Percentiles rank a stretch among this genome's conserved stretches.
These are phyloP conservation scores for Fraxinus angustifolia DNA, from an alignment of 305 asterid genomes.

Conservation along the genomic window DNA sequence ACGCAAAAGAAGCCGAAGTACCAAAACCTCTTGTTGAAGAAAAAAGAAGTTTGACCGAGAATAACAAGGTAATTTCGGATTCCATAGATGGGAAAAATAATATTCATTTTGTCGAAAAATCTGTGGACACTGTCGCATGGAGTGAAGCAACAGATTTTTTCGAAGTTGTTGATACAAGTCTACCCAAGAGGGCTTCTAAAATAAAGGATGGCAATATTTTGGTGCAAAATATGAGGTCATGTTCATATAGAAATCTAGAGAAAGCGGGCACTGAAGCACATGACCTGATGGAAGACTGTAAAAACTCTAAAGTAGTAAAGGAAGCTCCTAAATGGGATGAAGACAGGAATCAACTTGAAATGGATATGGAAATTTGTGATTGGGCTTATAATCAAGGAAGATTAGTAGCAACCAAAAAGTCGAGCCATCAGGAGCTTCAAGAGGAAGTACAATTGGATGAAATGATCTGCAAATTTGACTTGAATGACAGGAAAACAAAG, in stretches of 20 bases:
- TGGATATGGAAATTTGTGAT: slow-evolving; percentile 22
- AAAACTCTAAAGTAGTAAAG: slow-evolving; percentile 29
- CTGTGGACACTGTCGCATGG: slow-evolving; percentile 37
- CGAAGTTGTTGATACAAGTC: slow-evolving; percentile 40
- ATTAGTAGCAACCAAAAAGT: slow-evolving; percentile 23
- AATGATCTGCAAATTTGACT: slow-evolving; percentile 9
- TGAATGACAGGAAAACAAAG: slow-evolving; percentile 17
- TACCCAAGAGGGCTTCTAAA: slow-evolving; percentile 28
- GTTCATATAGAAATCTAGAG: slow-evolving; percentile 23
- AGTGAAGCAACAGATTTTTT: slow-evolving; percentile 36
- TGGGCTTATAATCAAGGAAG: slow-evolving; percentile 23
- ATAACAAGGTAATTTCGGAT: slow-evolving; percentile 27
- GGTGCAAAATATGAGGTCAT: slow-evolving; percentile 27
- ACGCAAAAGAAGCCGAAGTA: slow-evolving; percentile 16
- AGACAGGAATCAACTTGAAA: slow-evolving; percentile 26
- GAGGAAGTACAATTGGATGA: slow-evolving; percentile 24
- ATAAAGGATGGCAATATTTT: slow-evolving; percentile 25
- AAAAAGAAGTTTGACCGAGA: slow-evolving; percentile 25
- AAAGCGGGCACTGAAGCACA: slow-evolving; percentile 26
- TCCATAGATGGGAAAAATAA: slow-evolving; percentile 24
- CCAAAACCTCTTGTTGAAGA: slow-evolving; percentile 33
- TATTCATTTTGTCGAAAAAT: slow-evolving; percentile 27
- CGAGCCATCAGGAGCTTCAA: slow-evolving; percentile 27
- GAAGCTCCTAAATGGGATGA: slow-evolving; percentile 35
- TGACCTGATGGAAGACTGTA: slow-evolving; percentile 27